Conservation (phyloP, 192 early-diverging fungal species). For the Coemansia sp. region DNA sequence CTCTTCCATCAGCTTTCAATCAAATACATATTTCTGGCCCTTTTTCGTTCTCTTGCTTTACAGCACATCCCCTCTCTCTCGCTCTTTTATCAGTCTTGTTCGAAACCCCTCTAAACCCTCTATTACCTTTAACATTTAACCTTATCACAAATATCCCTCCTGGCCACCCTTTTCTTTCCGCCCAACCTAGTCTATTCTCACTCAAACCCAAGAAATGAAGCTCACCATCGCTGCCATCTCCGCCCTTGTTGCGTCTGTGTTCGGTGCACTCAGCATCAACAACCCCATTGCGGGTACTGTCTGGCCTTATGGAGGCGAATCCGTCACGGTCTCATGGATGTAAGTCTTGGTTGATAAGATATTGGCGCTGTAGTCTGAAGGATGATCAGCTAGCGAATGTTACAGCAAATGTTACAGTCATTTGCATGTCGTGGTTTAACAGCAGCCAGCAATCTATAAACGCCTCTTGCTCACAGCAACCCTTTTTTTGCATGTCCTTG, state of each 20-base stretch:
- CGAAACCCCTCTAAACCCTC: too few relatives aligned
- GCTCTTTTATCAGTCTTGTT: too few relatives aligned
- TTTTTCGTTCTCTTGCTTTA: neutral
- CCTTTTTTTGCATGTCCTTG: too few relatives aligned
- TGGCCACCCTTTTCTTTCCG: constrained; percentile 6
- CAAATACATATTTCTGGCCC: neutral
- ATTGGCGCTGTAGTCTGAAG: neutral
- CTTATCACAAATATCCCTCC: constrained; percentile 5
- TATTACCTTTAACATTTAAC: neutral
- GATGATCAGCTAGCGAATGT: neutral
- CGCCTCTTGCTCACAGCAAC: too few relatives aligned
- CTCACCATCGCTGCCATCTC: constrained; percentile 26
- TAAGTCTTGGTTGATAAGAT: constrained; percentile 22
- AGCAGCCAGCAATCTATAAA: too few relatives aligned
- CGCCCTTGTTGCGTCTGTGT: constrained; percentile 33
- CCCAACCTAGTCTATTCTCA: constrained; percentile 3
- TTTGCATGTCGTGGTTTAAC: too few relatives aligned
- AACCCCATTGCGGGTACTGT: constrained; percentile 42
- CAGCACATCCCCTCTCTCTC: too few relatives aligned
- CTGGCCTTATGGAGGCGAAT: constrained; percentile 23
- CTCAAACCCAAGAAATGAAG: constrained; percentile 35
- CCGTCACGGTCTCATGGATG: constrained; percentile 45
- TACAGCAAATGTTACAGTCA: neutral
- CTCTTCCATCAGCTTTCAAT: neutral
- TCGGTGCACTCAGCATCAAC: constrained; percentile 48